Conservation (phyloP, 257 asterid genomes). For the Capsicum rhomboideum region DNA sequence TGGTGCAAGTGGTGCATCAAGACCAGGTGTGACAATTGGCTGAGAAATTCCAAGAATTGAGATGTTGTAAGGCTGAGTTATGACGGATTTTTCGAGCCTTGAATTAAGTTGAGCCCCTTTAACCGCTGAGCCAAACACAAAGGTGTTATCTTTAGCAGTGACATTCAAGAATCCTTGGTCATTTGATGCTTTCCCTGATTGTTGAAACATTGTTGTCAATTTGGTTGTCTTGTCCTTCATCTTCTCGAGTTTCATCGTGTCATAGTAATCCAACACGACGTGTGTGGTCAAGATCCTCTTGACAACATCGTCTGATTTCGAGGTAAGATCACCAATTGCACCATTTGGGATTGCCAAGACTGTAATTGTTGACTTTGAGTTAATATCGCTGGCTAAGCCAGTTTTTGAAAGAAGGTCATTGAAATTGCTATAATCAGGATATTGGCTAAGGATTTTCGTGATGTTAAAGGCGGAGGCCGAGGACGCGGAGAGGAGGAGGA, state of each 20-base stretch:
- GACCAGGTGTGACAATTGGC: slow-evolving; percentile 50
- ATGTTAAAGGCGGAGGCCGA: slow-evolving; percentile 45
- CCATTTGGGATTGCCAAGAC: slow-evolving; percentile 50
- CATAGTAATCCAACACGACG: slow-evolving; percentile 66
- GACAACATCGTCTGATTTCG: slow-evolving; percentile 23
- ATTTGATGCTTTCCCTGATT: slow-evolving; percentile 18
- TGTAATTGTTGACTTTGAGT: slow-evolving; percentile 40
- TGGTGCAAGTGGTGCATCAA: slow-evolving; percentile 19
- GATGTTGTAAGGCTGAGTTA: slow-evolving; percentile 45
- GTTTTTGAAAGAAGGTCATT: slow-evolving; percentile 34
- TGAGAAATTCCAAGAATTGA: slow-evolving; percentile 59
- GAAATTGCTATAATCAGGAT: slow-evolving; percentile 46
- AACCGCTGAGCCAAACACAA: slow-evolving; percentile 59
- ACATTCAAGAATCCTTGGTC: slow-evolving; percentile 54
- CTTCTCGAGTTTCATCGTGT: slow-evolving; percentile 38
- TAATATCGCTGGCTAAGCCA: slow-evolving; percentile 32
- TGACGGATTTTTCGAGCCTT: slow-evolving; percentile 25
- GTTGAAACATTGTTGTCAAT: slow-evolving; percentile 53
- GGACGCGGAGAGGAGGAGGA: slow-evolving; percentile 27
- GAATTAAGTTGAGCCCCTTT: slow-evolving; percentile 28
- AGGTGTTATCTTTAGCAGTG: slow-evolving; percentile 17
- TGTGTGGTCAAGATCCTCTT: slow-evolving; percentile 51
- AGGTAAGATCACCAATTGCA: slow-evolving; percentile 20
- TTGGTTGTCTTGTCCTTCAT: slow-evolving; percentile 21
- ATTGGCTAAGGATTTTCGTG: slow-evolving; percentile 35